Conservation (phyloP, 768 basidiomycete species). For the Leucosporidium yakuticum region DNA sequence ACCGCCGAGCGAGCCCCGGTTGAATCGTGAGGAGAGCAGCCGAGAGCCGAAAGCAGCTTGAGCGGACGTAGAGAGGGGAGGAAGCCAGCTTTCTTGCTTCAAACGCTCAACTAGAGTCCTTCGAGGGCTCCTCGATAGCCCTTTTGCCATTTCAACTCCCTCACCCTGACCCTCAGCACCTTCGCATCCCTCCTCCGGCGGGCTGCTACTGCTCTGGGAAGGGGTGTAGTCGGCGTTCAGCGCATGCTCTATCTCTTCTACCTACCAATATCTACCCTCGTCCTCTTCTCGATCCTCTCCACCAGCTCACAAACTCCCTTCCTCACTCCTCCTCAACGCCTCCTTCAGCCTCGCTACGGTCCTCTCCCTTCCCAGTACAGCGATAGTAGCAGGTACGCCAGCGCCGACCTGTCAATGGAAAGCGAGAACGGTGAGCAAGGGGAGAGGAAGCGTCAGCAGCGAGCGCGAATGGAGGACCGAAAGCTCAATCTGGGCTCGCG, state of each 20-base stretch:
- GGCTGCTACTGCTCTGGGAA: neutral
- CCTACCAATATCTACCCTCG: too few species aligned
- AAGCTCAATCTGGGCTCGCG: neutral
- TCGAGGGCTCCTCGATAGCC: too few species aligned
- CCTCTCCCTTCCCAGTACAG: conserved; percentile 45
- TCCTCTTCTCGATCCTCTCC: neutral
- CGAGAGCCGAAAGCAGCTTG: too few species aligned
- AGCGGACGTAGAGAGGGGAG: too few species aligned
- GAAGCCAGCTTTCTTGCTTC: too few species aligned
- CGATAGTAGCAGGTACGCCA: conserved; percentile 47
- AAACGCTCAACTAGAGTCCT: too few species aligned
- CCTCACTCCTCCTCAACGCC: neutral
- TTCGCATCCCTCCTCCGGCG: neutral
- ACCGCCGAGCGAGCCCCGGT: too few species aligned
- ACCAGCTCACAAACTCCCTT: neutral
- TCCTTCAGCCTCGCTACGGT: conserved; percentile 24
- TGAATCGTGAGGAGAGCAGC: too few species aligned
- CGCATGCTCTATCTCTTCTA: neutral
- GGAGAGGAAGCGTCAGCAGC: neutral
- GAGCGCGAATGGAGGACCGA: too few species aligned
- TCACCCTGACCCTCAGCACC: neutral
- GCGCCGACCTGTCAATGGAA: conserved; percentile 47
- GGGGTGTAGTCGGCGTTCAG: neutral
- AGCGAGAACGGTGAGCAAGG: too few species aligned
- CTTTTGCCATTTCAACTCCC: too few species aligned